phyloP scores from a whole-genome alignment of 2,329 filamentous ascomycete genomes.

The Hymenoscyphus fraxineus region DNA sequence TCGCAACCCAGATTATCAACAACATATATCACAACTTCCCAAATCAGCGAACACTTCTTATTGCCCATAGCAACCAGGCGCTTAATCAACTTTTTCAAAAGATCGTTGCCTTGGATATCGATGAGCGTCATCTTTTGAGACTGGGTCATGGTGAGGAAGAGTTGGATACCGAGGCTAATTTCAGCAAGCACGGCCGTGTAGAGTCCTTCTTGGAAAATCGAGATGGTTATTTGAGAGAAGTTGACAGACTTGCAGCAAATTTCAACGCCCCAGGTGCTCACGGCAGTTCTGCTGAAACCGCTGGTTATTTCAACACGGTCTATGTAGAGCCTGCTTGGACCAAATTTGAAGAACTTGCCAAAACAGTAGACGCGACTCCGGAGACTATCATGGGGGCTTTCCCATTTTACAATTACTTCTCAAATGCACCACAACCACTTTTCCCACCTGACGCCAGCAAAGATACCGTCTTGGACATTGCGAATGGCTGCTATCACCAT shows the following conservation, averaged over 20 bases:
- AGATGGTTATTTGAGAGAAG: conserved; percentile 72
- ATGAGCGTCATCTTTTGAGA: conserved; percentile 86
- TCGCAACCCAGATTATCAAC: conserved; percentile 96
- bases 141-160: conserved; percentile 96
- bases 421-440: conserved; percentile 79
- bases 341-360: conserved; percentile 68
- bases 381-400: conserved; percentile 69
- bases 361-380: conserved; percentile 51
- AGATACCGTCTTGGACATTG: conserved; percentile 69
- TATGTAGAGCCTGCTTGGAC: conserved; percentile 87
- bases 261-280: conserved; percentile 90
- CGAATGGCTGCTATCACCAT: conserved; percentile 81
- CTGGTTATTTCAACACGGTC: conserved; percentile 91
- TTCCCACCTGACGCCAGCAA: conserved; percentile 66
- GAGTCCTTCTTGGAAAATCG: conserved; percentile 93
- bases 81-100: conserved; percentile 97
- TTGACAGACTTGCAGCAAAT: conserved; percentile 78
- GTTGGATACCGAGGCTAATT: conserved; percentile 77
- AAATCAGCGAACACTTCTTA: conserved; percentile 80
- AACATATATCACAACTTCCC: conserved; percentile 99
- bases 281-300: conserved; percentile 92
- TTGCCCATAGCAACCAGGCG: conserved; percentile 97
- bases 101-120: conserved; percentile 93
- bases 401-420: conserved; percentile 85
- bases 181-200: conserved; percentile 90